Evolutionary conservation across 2,329 filamentous ascomycete species (phyloP).

Genomic region (Aspergillus viridinutans): DNA sequence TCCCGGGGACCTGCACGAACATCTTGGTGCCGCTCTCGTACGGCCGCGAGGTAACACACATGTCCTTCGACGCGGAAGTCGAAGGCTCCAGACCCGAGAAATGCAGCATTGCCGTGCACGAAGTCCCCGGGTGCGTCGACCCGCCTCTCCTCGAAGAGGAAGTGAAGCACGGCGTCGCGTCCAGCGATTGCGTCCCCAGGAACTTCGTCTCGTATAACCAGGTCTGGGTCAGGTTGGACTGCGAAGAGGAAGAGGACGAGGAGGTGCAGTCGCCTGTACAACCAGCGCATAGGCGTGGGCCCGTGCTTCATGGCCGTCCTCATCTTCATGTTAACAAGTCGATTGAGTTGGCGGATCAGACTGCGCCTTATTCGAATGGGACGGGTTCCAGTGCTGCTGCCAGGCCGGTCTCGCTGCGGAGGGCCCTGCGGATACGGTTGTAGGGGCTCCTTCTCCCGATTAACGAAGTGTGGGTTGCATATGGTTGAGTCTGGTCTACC

Average conservation of each 20-base stretch:
- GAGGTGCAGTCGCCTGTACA: not conserved
- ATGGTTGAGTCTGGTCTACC: not conserved
- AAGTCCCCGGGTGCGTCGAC: slow-evolving; percentile 29
- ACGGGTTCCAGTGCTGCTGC: not conserved
- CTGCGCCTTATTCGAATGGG: not conserved
- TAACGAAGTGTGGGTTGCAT: not conserved
- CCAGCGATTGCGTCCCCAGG: slow-evolving; percentile 22
- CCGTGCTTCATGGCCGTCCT: not conserved
- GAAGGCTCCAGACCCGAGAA: slow-evolving; percentile 7
- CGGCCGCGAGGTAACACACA: slow-evolving; percentile 19
- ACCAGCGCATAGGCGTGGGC: not conserved
- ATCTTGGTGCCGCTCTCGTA: slow-evolving; percentile 23
- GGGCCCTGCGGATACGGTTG: not conserved
- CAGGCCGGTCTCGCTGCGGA: not conserved
- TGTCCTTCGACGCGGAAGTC: slow-evolving; percentile 26
- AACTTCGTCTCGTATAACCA: slow-evolving; percentile 22
- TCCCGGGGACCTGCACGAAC: slow-evolving; percentile 19
- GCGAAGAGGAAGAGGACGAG: slow-evolving; percentile 13
- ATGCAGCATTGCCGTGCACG: slow-evolving; percentile 32
- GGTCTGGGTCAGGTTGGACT: slow-evolving; percentile 31
- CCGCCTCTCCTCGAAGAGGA: slow-evolving; percentile 22
- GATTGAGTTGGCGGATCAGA: not conserved
- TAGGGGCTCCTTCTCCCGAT: not conserved
- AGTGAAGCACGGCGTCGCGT: slow-evolving; percentile 16
- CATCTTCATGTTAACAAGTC: not conserved